Conservation (phyloP, 2,329 filamentous ascomycete species). For the Diaporthe citri region DNA sequence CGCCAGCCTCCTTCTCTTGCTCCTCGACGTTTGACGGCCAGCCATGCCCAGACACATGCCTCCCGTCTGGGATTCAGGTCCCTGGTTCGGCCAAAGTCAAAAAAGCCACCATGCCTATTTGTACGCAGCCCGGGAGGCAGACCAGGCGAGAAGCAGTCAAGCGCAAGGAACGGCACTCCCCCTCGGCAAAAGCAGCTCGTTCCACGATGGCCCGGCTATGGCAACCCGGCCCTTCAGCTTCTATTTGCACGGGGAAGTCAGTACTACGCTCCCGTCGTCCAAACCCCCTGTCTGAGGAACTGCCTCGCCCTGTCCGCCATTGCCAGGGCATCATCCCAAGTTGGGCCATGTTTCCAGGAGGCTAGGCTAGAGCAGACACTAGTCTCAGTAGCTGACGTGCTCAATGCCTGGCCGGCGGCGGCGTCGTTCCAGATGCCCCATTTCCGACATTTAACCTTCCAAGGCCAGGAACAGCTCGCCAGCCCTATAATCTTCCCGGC, state of each 20-base stretch:
- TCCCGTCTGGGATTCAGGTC: not conserved
- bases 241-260: conserved; percentile 4
- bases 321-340: conserved; percentile 12
- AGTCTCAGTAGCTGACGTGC: conserved; percentile 5
- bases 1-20: not conserved
- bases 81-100: conserved; percentile 9
- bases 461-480: conserved; percentile 11
- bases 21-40: not conserved
- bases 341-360: conserved; percentile 21
- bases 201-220: not conserved
- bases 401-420: conserved; percentile 19
- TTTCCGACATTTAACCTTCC: conserved; percentile 22
- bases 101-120: not conserved
- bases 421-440: not conserved
- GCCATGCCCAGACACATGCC: not conserved
- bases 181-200: not conserved
- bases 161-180: conserved; percentile 15
- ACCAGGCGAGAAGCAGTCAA: not conserved
- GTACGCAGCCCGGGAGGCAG: not conserved
- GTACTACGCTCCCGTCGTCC: conserved; percentile 1
- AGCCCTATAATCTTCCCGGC: conserved; percentile 9
- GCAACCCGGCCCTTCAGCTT: conserved; percentile 3
- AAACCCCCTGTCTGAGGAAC: conserved; percentile 24
- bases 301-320: conserved; percentile 7
- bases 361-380: conserved; percentile 26